Evolutionary conservation across 2,329 filamentous ascomycete genomes (phyloP).

Genomic region (Trichoderma sp.): DNA sequence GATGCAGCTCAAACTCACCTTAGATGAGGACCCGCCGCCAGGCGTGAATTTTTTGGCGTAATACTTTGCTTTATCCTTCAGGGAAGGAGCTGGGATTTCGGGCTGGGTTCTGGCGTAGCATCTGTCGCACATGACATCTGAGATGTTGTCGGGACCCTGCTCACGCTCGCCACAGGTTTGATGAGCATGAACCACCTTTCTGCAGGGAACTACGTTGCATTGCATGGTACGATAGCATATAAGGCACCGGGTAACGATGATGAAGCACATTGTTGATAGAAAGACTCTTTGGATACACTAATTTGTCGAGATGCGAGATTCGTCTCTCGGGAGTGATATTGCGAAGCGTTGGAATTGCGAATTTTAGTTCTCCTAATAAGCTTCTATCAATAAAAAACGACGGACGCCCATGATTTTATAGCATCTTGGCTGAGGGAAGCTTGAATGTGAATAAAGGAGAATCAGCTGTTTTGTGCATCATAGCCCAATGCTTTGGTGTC

Average conservation of each 20-base stretch:
- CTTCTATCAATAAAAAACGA: not conserved
- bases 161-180: slow-evolving; percentile 7
- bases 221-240: not conserved
- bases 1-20: not conserved
- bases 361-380: not conserved
- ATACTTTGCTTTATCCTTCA: slow-evolving; percentile 11
- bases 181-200: not conserved
- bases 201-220: slow-evolving; percentile 5
- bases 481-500: not conserved
- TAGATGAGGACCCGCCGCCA: not conserved
- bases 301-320: not conserved
- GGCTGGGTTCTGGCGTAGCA: not conserved
- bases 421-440: not conserved
- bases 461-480: slow-evolving; percentile 1
- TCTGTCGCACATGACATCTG: not conserved
- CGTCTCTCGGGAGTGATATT: not conserved
- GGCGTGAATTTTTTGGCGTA: not conserved
- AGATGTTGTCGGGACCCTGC: slow-evolving; percentile 6
- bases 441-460: not conserved
- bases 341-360: not conserved
- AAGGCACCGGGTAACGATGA: not conserved
- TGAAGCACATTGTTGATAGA: slow-evolving; percentile 3
- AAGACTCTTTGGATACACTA: not conserved
- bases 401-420: not conserved
- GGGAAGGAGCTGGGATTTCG: not conserved